Conservation (phyloP, 345 rosid genomes). For the Populus simonii region DNA sequence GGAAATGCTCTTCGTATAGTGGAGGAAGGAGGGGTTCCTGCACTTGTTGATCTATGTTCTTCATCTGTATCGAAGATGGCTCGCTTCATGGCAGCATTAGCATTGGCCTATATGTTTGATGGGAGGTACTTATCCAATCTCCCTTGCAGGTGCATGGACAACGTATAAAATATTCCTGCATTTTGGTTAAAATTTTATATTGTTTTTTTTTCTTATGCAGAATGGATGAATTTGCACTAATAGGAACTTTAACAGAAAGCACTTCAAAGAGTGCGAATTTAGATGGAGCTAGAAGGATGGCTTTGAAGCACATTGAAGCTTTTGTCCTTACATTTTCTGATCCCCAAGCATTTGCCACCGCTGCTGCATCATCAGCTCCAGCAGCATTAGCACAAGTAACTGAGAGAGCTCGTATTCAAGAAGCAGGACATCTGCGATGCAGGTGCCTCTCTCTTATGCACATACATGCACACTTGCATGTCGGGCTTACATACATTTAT, state of each 20-base stretch:
- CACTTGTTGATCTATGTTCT: conserved; percentile 39
- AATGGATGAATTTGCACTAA: conserved; percentile 31
- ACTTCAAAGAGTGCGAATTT: conserved; percentile 18
- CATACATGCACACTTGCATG: not conserved
- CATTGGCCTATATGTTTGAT: conserved; percentile 40
- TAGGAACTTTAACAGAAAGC: conserved; percentile 15
- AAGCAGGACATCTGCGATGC: conserved; percentile 45
- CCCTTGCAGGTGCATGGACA: not conserved
- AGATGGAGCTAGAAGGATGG: conserved; percentile 23
- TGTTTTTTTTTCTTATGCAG: conserved; percentile 19
- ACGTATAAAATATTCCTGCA: not conserved
- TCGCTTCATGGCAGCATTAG: conserved; percentile 46
- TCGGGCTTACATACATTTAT: not conserved
- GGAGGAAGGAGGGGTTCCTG: conserved; percentile 39
- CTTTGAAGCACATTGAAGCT: conserved; percentile 29
- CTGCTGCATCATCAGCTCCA: conserved; percentile 21
- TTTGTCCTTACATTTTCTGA: conserved; percentile 35
- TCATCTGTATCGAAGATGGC: conserved; percentile 45
- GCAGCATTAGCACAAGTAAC: conserved; percentile 29
- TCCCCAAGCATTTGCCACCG: conserved; percentile 17
- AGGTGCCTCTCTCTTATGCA: conserved; percentile 15
- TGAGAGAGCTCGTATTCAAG: conserved; percentile 28
- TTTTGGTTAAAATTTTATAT: not conserved
- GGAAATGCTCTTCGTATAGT: conserved; percentile 38
- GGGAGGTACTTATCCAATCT: conserved; percentile 22